Base-by-base conservation (phyloP, 164 flowering plant genomes). In the Euptelea pleiosperma region DNA sequence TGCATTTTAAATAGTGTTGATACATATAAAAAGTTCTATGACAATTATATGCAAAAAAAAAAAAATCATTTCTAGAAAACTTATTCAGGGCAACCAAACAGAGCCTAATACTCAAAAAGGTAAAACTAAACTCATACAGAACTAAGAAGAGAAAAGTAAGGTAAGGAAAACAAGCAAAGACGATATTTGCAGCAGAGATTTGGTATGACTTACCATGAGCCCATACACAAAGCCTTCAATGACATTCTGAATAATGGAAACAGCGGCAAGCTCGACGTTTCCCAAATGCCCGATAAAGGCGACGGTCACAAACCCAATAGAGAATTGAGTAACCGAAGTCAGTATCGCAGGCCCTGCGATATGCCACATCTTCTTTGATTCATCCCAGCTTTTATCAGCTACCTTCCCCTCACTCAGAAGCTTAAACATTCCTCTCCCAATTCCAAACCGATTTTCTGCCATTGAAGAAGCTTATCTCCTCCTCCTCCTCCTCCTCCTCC, bases 241-340 rank as follows among this genome's bases (percentile, higher is more conserved):
- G 10, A 80, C 77, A 57, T 60, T 75, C 49, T 75, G 79, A 31
- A 68, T 77, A 46, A 73, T 16, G 8, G 80, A 61, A 9, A 78
- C 74, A 26, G 81, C 79, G 15, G 79, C 82, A 16, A 78, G 77
- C 55, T 81, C 79, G 3, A 62, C 28, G 12, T 71, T 57, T 0
- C 85, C 85, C 28, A 78, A 24, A 52, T 74, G 82, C 12, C 85
- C 85, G 31, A 72, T 73, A 34, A 78, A 76, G 25, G 77, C 81
- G 8, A 60, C 45, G 3, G 81, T 78, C 18, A 75, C 75, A 47
- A 74, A 54, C 8, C 62, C 68, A 15, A 81, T 58, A 5, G 79
- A 72, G 66, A 74, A 76, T 40, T 73, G 77, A 11, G 75, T 41
- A 2, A 81, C 70, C 18, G 68, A 18, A 4, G 79, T 62, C 0